Base-by-base conservation (phyloP, 2,329 filamentous ascomycete genomes). In the Talaromyces sp. region DNA sequence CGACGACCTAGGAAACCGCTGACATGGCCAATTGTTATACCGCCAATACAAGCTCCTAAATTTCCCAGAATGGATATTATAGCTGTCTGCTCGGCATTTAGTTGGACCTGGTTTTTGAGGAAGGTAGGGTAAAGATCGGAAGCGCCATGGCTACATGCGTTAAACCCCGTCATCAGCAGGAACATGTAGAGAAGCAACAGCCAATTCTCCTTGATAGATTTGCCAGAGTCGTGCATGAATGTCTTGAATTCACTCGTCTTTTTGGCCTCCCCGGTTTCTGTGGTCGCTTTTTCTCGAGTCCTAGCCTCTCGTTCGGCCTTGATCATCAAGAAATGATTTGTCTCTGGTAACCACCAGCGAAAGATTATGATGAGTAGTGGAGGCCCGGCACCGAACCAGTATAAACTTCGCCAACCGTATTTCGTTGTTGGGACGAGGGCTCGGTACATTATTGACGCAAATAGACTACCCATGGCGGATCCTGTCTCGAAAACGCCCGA, bases 311-410 rank as follows among this genome's bases (percentile, higher is more conserved):
- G 68, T 43, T 70, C 69, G 2, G 69, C 69, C 45, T 70, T 68
- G 64, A 71, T 70, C 11, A 69, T 69, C 41, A 69, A 83, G 76
- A 89, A 94, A 2, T 87, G 84, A 35, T 89, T 80, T 0, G 91
- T 95, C 79, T 95, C 92, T 14, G 90, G 89, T 0, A 95, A 82
- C 74, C 84, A 85, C 37, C 92, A 81, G 31, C 91, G 88, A 81
- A 90, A 91, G 58, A 86, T 70, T 72, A 95, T 95, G 77, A 79
- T 75, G 11, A 78, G 65, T 3, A 78, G 64, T 1, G 77, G 76
- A 7, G 75, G 77, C 3, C 70, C 73, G 8, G 76, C 74, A 4
- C 74, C 74, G 60, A 79, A 78, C 76, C 75, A 78, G 68, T 76
- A 78, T 1, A 76, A 66, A 49, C 66, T 70, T 45, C 76, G 68